Evolutionary conservation across 306 rosid genomes (phyloP).

Genomic region (Lablab purpureus): DNA sequence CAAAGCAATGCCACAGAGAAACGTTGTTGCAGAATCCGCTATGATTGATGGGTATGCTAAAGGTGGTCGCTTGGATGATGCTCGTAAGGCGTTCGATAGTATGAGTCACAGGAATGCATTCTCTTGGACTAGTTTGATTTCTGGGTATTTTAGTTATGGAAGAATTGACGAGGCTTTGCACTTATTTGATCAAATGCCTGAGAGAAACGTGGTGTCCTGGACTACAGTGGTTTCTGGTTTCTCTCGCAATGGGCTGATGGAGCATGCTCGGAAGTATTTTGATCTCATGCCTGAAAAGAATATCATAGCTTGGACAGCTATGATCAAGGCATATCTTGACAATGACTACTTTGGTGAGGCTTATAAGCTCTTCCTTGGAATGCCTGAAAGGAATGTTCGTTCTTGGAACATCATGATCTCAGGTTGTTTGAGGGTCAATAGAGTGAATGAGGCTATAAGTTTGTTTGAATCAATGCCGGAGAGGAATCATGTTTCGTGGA

Average conservation of each 20-base stretch:
- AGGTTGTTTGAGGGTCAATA: constrained; percentile 51
- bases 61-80: constrained; percentile 54
- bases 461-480: constrained; percentile 55
- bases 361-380: constrained; percentile 48
- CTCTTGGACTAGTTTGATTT: constrained; percentile 62
- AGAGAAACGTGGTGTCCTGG: constrained; percentile 59
- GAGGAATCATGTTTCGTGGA: constrained; percentile 57
- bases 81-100: constrained; percentile 49
- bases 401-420: constrained; percentile 67
- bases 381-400: constrained; percentile 54
- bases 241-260: constrained; percentile 51
- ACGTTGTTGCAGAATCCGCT: constrained; percentile 50
- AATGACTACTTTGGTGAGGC: constrained; percentile 53
- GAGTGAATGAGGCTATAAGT: constrained; percentile 54
- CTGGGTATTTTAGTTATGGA: constrained; percentile 54
- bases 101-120: constrained; percentile 56
- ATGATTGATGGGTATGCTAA: constrained; percentile 58
- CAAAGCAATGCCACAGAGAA: constrained; percentile 36
- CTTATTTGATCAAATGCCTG: constrained; percentile 55
- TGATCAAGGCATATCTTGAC: constrained; percentile 62
- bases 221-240: constrained; percentile 50
- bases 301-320: constrained; percentile 54
- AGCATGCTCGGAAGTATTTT: constrained; percentile 47
- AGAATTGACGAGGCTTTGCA: constrained; percentile 50
- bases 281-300: constrained; percentile 61